Evolutionary conservation across 192 early-diverging fungal genomes (phyloP), one percentile per base, ranked within the genome.

Genomic region (Coemansia sp.): DNA sequence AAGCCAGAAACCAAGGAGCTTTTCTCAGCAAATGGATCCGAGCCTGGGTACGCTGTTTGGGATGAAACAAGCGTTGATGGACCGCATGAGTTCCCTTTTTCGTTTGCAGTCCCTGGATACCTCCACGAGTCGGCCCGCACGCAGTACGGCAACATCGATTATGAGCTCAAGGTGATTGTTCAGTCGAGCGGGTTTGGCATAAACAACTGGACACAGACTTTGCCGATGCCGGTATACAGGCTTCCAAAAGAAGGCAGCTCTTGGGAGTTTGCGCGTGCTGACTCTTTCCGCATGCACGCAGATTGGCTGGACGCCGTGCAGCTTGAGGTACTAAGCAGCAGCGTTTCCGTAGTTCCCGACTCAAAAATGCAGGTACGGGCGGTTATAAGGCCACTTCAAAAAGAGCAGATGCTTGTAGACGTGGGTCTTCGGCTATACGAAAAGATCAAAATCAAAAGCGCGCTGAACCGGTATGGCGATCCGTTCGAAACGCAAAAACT

Each of bases 271-370:
- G 30, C 55, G 2, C 63, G 71, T 3, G 29, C 65, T 7, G 72
- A 75, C 5, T 45, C 72, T 0, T 50, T 80, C 58, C 60, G 64
- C 16, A 63, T 68, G 62, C 72, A 68, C 54, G 68, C 72, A 12
- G 72, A 80, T 62, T 80, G 77, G 77, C 59, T 80, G 16, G 77
- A 66, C 17, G 66, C 72, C 6, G 69, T 80, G 14, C 63, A 66
- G 66, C 77, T 80, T 7, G 72, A 68, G 52, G 56, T 80, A 12
- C 54, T 72, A 0, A 60, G 69, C 45, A 72, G 71, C 64, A 55
- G 63, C 7, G 63, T 42, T 12, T 61, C 77, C 3, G 42, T 73
- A 36, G 48, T 64, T 6, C 72, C 74, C 58, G 67, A 80, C 14
- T 59, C 66, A 30, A 75, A 57, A 34, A 34, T 80, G 22, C 14